Evolutionary conservation across 192 early-diverging fungal species (phyloP), one percentile per base, ranked within the genome.

Genomic region (Coemansia javaensis): DNA sequence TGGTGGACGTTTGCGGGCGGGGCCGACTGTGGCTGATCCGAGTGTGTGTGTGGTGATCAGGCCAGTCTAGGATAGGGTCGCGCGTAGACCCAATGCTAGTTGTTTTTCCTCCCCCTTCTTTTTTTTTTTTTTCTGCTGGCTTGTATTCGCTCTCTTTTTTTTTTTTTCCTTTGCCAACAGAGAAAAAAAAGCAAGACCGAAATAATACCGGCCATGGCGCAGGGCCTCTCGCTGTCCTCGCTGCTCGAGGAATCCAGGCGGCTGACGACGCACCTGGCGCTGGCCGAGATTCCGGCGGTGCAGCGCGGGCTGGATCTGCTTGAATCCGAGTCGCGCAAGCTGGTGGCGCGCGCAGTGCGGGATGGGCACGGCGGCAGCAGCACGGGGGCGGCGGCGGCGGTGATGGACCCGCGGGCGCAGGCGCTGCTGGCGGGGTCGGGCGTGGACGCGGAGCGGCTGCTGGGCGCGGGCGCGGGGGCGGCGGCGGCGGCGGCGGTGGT

Each of bases 271-370:
- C 85, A 90, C 54, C 81, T 91, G 35, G 57, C 79, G 11, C 61
- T 73, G 8, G 61, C 80, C 5, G 82, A 84, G 32, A 61, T 93
- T 34, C 85, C 91, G 6, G 62, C 82, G 7, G 80, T 98, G 45
- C 81, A 91, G 48, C 81, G 93, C 25, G 87, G 86, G 36, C 79
- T 98, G 17, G 85, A 85, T 65, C 87, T 94, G 77, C 91, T 98
- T 41, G 90, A 90, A 53, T 63, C 82, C 12, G 85, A 91, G 44
- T 89, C 91, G 8, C 81, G 86, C 31, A 86, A 85, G 40, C 76
- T 96, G 8, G 77, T 78, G 9, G 69, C 75, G 16, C 55, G 65
- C 13, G 56, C 77, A 1, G 56, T 60, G 13, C 66, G 69, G 36
- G 46, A 55, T 25, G 60, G 47, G 38, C 55, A 2, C 50, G n/a